Base-by-base conservation (phyloP, 2,329 filamentous ascomycete species). In the Calonectria fujianensis region DNA sequence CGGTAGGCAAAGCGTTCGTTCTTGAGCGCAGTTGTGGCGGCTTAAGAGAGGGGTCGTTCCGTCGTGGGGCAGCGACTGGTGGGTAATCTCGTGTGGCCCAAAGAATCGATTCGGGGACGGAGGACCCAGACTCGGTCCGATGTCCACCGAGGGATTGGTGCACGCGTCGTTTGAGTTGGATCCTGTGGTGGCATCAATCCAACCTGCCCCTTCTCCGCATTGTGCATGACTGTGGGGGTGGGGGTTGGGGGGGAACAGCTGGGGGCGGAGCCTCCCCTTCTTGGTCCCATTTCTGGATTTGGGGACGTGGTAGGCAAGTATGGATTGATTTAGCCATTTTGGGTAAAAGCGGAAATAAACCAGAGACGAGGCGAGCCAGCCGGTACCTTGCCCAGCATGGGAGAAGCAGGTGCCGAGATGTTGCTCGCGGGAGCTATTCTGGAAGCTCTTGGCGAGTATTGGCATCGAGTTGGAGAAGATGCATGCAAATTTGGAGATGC, bases 21-120 rank as follows among this genome's bases (percentile, higher is more conserved):
- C 32, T 61, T 10, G 31, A 50, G 72, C 69, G 68, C 63, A 57
- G 52, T 48, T 45, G 10, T 54, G 52, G 68, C 51, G 45, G 51
- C 61, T 74, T 72, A 74, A 71, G 51, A 48, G 63, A 37, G 57
- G 61, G 51, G 41, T 63, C 35, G 57, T n/a, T 45, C 68, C 35
- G 41, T 52, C 57, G 71, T 52, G 71, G 59, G 66, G 67, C 32
- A 20, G 18, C 54, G n/a, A 71, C 61, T 71, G 72, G 72, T 74
- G 72, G 72, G 72, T 65, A 65, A 50, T 66, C 71, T 59, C 24
- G 54, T 27, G 18, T 59, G 51, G 20, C 24, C 20, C n/a, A 61
- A n/a, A 51, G 14, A 52, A 70, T 48, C 52, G 59, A 69, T 64
- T 70, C 72, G 68, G 72, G 18, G 63, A 52, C 35, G 39, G 61